Percentiles rank a stretch among this genome's conserved stretches.
Evolutionary conservation across 1,284 basidiomycete genomes (phyloP).

Genomic region (Ustilago esculenta): DNA sequence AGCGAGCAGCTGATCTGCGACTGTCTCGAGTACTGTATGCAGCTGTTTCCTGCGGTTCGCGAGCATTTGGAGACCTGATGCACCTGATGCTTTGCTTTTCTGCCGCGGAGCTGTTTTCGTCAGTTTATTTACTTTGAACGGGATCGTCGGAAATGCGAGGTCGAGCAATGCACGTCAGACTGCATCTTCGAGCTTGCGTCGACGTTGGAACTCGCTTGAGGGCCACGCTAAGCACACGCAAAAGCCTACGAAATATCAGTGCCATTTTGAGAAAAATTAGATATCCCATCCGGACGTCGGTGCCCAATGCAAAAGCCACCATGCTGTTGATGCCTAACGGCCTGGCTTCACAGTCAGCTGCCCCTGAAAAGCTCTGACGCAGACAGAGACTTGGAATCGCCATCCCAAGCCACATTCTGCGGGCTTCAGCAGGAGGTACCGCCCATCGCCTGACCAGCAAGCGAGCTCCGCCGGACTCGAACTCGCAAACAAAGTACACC

Average conservation of each 20-base stretch:
- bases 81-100: neutral
- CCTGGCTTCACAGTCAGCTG: no score
- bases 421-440: no score
- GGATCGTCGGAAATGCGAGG: constrained; percentile 29
- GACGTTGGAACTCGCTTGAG: neutral
- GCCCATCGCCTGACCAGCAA: no score
- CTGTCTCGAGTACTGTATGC: no score
- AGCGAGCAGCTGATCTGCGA: constrained; percentile 34
- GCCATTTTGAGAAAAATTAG: constrained; percentile 6
- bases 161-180: constrained; percentile 10
- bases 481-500: no score
- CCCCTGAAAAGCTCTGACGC: no score
- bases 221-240: constrained; percentile 11
- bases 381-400: no score
- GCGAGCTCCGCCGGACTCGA: neutral
- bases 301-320: neutral
- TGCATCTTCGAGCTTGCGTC: constrained; percentile 11
- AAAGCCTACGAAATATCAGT: constrained; percentile 20
- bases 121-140: no score
- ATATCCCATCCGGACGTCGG: constrained; percentile 16
- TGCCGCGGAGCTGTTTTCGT: neutral
- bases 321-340: no score
- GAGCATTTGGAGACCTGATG: neutral
- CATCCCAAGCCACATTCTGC: neutral
- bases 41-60: constrained; percentile 5